phyloP scores from a whole-genome alignment of 345 rosid species.

The Clarkia xantiana region DNA sequence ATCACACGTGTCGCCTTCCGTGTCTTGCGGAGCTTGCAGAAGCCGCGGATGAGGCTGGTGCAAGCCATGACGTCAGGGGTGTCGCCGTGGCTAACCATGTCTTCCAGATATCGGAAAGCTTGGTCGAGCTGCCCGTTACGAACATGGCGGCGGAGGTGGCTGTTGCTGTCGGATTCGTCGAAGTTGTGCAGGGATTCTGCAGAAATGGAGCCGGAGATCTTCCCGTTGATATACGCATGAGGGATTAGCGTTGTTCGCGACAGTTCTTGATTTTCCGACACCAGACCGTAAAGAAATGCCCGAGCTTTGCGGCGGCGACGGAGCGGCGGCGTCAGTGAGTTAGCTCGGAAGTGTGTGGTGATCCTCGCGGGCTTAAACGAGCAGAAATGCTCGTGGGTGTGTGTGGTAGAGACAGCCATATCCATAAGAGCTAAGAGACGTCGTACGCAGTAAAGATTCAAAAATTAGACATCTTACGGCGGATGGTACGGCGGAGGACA shows the following conservation, averaged over 20 bases:
- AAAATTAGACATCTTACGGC: too few species aligned
- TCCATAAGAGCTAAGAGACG: too few species aligned
- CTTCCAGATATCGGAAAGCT: slow-evolving; percentile 60
- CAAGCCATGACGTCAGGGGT: slow-evolving; percentile 59
- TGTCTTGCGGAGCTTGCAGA: slow-evolving; percentile 59
- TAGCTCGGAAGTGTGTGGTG: too few species aligned
- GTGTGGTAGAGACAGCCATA: too few species aligned
- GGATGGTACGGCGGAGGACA: too few species aligned
- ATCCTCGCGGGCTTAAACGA: neutral
- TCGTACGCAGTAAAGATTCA: too few species aligned
- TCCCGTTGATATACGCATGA: slow-evolving; percentile 30
- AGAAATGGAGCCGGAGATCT: slow-evolving; percentile 17
- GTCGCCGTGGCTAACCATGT: slow-evolving; percentile 61
- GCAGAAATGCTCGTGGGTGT: too few species aligned
- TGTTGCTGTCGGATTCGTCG: slow-evolving; percentile 51
- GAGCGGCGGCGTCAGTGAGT: too few species aligned
- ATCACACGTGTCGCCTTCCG: slow-evolving; percentile 51
- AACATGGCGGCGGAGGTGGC: slow-evolving; percentile 42
- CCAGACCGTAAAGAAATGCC: too few species aligned
- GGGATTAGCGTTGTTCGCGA: slow-evolving; percentile 1
- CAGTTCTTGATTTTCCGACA: too few species aligned
- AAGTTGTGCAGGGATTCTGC: slow-evolving; percentile 17
- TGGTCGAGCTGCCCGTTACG: slow-evolving; percentile 50
- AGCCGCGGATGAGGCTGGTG: slow-evolving; percentile 66
- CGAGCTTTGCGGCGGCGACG: too few species aligned